Evolutionary conservation across 1,139 yeast species (phyloP).

Genomic region (Yarrowia galli): DNA sequence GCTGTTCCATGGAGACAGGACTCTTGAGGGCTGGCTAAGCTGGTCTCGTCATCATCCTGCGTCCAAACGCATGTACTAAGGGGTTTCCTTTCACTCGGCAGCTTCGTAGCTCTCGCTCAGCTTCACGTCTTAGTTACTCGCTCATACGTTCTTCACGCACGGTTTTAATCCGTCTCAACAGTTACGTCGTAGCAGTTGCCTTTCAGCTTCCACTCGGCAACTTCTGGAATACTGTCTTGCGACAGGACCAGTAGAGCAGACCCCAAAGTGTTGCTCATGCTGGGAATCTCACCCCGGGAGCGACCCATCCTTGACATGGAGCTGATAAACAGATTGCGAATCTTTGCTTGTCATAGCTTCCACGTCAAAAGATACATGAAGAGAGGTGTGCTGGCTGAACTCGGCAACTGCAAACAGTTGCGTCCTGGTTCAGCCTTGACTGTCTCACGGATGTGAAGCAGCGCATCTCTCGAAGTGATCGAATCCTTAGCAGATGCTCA

Average conservation of each 20-base stretch:
- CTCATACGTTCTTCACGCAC: not conserved
- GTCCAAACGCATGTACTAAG: slow-evolving; percentile 2
- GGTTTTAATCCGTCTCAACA: not conserved
- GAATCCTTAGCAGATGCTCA: slow-evolving; percentile 7
- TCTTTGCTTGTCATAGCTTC: not conserved
- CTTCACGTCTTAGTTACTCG: not conserved
- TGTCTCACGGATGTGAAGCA: not conserved
- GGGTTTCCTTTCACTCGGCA: slow-evolving; percentile 26
- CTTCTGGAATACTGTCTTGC: not conserved
- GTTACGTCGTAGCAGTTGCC: not conserved
- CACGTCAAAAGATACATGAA: not conserved
- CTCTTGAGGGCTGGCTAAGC: slow-evolving; percentile 24
- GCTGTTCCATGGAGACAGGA: slow-evolving; percentile 11
- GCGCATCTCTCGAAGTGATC: slow-evolving; percentile 16
- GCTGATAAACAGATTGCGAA: not conserved
- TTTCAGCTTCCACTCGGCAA: not conserved
- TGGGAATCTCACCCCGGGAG: too few relatives aligned
- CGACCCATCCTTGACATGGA: not conserved
- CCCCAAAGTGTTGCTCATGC: too few relatives aligned
- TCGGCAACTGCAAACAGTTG: not conserved
- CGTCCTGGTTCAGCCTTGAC: not conserved
- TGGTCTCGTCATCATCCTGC: slow-evolving; percentile 3
- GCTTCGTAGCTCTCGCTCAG: not conserved
- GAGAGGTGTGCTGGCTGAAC: not conserved
- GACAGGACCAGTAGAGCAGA: too few relatives aligned